Evolutionary conservation across 306 rosid genomes (phyloP).

Genomic region (Sechiopsis laciniata): DNA sequence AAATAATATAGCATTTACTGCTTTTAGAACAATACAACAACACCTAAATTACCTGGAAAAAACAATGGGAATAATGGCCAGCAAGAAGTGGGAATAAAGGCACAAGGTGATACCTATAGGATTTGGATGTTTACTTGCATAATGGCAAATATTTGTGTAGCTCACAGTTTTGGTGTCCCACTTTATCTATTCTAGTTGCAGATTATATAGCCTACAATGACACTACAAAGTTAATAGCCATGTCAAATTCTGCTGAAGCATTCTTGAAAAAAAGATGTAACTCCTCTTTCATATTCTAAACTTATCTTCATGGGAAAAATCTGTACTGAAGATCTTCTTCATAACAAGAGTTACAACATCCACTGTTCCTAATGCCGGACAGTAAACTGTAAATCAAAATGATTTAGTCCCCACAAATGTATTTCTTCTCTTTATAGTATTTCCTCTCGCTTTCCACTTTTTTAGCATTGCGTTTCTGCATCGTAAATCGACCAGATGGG

Average conservation of each 20-base stretch:
- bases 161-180: not conserved
- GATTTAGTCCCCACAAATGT: constrained; percentile 71
- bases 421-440: constrained; percentile 73
- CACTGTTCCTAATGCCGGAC: not conserved
- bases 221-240: constrained; percentile 15
- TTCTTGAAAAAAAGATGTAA: not conserved
- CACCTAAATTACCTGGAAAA: not conserved
- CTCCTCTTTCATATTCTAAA: not conserved
- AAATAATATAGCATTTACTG: constrained; percentile 14
- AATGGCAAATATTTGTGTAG: constrained; percentile 7
- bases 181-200: constrained; percentile 10
- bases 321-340: constrained; percentile 19
- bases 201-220: constrained; percentile 19
- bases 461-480: constrained; percentile 91
- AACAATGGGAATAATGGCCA: not conserved
- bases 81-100: not conserved
- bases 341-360: constrained; percentile 17
- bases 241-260: constrained; percentile 7
- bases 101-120: constrained; percentile 18
- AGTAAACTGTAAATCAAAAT: not conserved
- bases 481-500: not conserved
- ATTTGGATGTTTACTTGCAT: constrained; percentile 20
- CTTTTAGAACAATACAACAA: not conserved
- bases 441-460: constrained; percentile 70
- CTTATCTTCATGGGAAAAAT: constrained; percentile 17